Percentiles rank a stretch among this genome's conserved stretches.
Conservation (phyloP, 106 monocot genomes). For the Allium fistulosum region DNA sequence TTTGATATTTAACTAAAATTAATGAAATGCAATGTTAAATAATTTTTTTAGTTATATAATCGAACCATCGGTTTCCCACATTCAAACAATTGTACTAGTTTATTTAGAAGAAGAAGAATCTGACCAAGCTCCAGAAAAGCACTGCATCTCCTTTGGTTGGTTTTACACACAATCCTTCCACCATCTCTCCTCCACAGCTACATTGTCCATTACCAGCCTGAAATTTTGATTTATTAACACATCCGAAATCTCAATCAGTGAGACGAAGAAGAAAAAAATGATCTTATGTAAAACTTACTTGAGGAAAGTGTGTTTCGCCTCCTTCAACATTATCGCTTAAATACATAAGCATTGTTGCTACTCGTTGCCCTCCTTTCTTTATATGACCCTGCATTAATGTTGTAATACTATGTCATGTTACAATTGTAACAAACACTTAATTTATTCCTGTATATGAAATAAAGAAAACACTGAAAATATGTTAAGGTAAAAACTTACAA, state of each 20-base stretch:
- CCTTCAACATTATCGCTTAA: constrained; percentile 66
- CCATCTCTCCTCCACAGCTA: constrained; percentile 77
- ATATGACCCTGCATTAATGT: constrained; percentile 36
- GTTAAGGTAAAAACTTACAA: constrained; percentile 32
- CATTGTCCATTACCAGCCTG: constrained; percentile 76
- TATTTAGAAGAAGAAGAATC: not conserved
- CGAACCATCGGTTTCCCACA: too few relatives aligned
- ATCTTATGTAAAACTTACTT: constrained; percentile 16
- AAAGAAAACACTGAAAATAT: not conserved
- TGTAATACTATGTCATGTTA: too few relatives aligned
- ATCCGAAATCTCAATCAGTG: not conserved
- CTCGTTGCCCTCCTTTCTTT: constrained; percentile 52
- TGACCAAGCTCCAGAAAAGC: constrained; percentile 93
- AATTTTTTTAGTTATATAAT: too few relatives aligned
- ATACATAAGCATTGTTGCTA: constrained; percentile 80
- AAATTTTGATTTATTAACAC: not conserved
- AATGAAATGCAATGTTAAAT: too few relatives aligned
- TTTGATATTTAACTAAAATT: too few relatives aligned
- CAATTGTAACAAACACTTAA: too few relatives aligned
- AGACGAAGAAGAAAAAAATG: not conserved
- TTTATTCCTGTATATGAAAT: too few relatives aligned
- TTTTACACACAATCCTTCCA: constrained; percentile 66
- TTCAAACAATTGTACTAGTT: too few relatives aligned
- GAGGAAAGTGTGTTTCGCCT: constrained; percentile 67
- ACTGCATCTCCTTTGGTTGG: constrained; percentile 84